Evolutionary conservation across 176 grass and related monocot genomes (phyloP).

Genomic region (Carex scoparia): DNA sequence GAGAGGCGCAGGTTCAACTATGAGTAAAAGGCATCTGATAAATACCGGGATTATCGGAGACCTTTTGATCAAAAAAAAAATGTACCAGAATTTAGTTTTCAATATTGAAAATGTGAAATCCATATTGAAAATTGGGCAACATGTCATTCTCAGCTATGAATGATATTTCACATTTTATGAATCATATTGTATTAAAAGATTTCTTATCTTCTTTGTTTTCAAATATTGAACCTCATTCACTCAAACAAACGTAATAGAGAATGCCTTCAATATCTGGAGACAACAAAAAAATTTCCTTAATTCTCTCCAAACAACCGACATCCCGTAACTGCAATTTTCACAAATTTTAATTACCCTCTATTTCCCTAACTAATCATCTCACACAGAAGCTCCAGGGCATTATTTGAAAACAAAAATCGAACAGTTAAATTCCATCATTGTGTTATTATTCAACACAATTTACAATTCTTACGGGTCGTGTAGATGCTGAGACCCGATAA

Average conservation of each 20-base stretch:
- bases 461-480: not conserved
- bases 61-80: too few species aligned
- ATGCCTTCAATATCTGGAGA: not conserved
- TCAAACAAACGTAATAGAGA: not conserved
- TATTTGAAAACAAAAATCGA: constrained; percentile 5
- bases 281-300: constrained; percentile 9
- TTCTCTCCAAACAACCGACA: constrained; percentile 2
- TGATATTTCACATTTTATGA: not conserved
- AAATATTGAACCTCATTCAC: constrained; percentile 3
- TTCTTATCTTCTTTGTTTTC: not conserved
- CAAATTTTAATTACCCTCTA: not conserved
- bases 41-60: too few species aligned
- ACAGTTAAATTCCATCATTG: not conserved
- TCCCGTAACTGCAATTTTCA: not conserved
- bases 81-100: not conserved
- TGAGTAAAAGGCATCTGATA: too few species aligned
- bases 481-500: constrained; percentile 1
- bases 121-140: not conserved
- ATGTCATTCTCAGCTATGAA: not conserved
- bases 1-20: too few species aligned
- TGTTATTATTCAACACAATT: constrained; percentile 1
- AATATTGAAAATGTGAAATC: not conserved
- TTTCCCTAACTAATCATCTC: not conserved
- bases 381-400: not conserved
- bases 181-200: not conserved